Evolutionary conservation across 352 stramenopile genomes (phyloP).

Genomic region (Saprolegnia diclina): DNA sequence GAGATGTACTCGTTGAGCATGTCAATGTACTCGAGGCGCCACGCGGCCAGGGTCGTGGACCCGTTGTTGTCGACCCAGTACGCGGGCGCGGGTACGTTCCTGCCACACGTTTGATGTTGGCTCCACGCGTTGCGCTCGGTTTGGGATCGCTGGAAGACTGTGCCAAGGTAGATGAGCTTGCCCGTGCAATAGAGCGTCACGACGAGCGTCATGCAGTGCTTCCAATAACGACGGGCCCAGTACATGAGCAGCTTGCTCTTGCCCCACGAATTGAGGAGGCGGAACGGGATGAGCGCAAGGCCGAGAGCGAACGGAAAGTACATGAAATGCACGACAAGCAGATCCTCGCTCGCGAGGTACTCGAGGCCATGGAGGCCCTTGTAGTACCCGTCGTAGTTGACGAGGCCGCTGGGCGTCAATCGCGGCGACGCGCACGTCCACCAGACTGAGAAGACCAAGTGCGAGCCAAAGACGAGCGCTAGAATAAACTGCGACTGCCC

Average conservation of each 20-base stretch:
- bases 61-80: slow-evolving; percentile 48
- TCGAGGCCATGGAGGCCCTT: slow-evolving; percentile 3
- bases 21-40: slow-evolving; percentile 48
- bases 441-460: slow-evolving; percentile 27
- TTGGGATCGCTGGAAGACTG: slow-evolving; percentile 45
- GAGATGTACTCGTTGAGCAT: slow-evolving; percentile 60
- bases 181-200: slow-evolving; percentile 61
- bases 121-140: slow-evolving; percentile 37
- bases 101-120: slow-evolving; percentile 40
- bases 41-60: slow-evolving; percentile 30
- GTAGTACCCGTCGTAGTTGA: neutral
- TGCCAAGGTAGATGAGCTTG: slow-evolving; percentile 53
- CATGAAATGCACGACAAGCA: neutral
- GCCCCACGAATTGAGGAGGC: slow-evolving; percentile 31
- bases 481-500: slow-evolving; percentile 15
- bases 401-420: neutral
- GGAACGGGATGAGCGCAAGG: slow-evolving; percentile 56
- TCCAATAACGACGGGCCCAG: slow-evolving; percentile 69
- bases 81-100: slow-evolving; percentile 35
- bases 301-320: slow-evolving; percentile 46
- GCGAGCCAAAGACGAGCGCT: slow-evolving; percentile 7
- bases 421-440: slow-evolving; percentile 42
- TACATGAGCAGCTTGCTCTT: slow-evolving; percentile 43
- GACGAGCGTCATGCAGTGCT: slow-evolving; percentile 58
- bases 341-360: slow-evolving; percentile 1